These are phyloP conservation scores for Acanthamoeba royreba DNA, from an alignment of 208 protist genomes.

Conservation along the genomic window DNA sequence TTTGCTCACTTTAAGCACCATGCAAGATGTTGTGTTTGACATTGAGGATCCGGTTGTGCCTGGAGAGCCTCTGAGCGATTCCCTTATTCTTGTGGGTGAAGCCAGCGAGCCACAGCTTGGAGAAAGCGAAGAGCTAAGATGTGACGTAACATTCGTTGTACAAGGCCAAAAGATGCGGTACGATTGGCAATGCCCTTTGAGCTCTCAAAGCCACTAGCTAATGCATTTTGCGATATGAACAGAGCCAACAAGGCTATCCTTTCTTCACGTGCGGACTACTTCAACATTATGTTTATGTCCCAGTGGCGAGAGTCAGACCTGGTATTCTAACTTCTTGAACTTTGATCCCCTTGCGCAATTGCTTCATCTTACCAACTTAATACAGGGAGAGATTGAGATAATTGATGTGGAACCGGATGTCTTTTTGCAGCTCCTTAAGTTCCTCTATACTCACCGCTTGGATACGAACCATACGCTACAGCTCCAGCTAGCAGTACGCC, in stretches of 20 bases:
- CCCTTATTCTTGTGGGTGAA: background rate
- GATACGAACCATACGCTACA: background rate
- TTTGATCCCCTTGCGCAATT: background rate
- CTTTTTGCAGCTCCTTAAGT: background rate
- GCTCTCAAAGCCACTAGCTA: no score
- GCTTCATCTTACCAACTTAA: background rate
- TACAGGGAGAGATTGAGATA: background rate
- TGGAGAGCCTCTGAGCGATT: background rate
- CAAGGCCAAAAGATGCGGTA: background rate
- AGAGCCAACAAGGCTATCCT: background rate
- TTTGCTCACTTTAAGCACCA: background rate
- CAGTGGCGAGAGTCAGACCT: constrained; percentile 12
- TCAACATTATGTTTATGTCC: constrained; percentile 2
- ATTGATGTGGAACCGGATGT: background rate
- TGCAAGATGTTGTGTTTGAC: background rate
- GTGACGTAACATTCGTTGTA: background rate
- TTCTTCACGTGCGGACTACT: background rate
- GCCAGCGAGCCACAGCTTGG: background rate
- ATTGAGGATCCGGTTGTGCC: background rate
- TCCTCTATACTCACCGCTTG: constrained; percentile 7
- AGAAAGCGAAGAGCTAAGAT: background rate
- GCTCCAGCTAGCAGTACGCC: background rate
- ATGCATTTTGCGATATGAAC: background rate
- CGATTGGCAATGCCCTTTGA: no score
- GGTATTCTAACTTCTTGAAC: background rate